These are phyloP conservation scores for Saccharomyces hybrid DNA, from an alignment of 1,139 yeast genomes.

Conservation along the genomic window DNA sequence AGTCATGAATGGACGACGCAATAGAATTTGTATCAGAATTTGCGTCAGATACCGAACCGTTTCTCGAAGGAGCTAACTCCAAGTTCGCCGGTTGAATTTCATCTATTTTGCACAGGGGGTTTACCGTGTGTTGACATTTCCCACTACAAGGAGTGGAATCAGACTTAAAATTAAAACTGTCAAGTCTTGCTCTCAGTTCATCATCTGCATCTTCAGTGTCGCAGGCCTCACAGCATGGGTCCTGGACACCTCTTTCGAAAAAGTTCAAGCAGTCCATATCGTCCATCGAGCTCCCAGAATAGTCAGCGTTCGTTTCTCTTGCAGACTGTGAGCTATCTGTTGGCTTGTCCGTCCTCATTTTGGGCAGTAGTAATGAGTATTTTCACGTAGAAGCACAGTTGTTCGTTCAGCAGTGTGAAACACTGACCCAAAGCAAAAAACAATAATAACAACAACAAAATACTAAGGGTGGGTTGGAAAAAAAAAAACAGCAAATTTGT, in stretches of 20 bases:
- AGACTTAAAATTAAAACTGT: neutral
- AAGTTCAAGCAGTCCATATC: neutral
- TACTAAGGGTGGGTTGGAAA: neutral
- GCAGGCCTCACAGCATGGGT: slow-evolving; percentile 1
- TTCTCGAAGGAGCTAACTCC: neutral
- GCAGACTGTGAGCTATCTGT: neutral
- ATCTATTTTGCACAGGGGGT: neutral
- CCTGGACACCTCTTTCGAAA: slow-evolving; percentile 5
- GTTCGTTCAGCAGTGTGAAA: neutral
- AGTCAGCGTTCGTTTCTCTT: neutral
- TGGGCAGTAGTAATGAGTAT: neutral
- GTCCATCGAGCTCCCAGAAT: neutral
- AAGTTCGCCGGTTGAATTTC: neutral
- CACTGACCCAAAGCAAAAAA: neutral
- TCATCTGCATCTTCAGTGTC: neutral
- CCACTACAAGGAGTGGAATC: neutral
- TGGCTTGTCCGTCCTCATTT: neutral
- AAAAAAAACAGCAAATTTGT: neutral
- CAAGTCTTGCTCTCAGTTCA: neutral
- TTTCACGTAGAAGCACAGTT: neutral
- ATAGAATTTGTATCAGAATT: neutral
- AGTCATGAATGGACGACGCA: neutral
- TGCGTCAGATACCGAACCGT: neutral
- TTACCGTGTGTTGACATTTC: neutral
- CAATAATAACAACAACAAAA: neutral